phyloP scores from a whole-genome alignment of 257 asterid genomes.

The Solanum clarkiae region DNA sequence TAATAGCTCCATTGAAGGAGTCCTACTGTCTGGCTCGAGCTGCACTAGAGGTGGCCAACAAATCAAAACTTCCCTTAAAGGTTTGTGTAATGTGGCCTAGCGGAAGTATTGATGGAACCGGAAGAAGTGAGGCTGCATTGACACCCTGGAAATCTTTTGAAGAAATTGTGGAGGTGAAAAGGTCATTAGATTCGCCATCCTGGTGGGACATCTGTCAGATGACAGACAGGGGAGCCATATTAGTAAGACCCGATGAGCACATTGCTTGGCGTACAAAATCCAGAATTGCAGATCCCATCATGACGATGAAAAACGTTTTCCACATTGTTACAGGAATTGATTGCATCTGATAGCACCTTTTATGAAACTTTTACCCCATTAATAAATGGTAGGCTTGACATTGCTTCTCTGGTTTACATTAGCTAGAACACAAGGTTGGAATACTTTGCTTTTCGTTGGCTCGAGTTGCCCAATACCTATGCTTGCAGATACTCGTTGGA shows the following conservation, averaged over 20 bases:
- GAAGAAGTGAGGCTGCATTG: slow-evolving; percentile 31
- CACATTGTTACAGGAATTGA: slow-evolving; percentile 28
- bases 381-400: neutral
- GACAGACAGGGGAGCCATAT: slow-evolving; percentile 61
- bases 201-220: slow-evolving; percentile 92
- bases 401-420: neutral
- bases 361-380: neutral
- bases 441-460: neutral
- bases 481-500: neutral
- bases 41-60: slow-evolving; percentile 56
- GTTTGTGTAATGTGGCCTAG: slow-evolving; percentile 68
- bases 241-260: slow-evolving; percentile 95
- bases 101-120: slow-evolving; percentile 7
- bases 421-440: neutral
- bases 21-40: slow-evolving; percentile 62
- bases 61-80: slow-evolving; percentile 32
- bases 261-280: slow-evolving; percentile 62
- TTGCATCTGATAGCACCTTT: neutral
- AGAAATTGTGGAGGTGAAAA: slow-evolving; percentile 46
- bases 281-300: slow-evolving; percentile 16
- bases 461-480: neutral
- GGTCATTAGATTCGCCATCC: slow-evolving; percentile 21
- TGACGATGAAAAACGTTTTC: slow-evolving; percentile 43
- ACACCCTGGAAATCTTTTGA: slow-evolving; percentile 47
- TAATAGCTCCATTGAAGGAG: slow-evolving; percentile 60